phyloP scores from a whole-genome alignment of 2,329 filamentous ascomycete genomes.

The Aureobasidium melanogenum region DNA sequence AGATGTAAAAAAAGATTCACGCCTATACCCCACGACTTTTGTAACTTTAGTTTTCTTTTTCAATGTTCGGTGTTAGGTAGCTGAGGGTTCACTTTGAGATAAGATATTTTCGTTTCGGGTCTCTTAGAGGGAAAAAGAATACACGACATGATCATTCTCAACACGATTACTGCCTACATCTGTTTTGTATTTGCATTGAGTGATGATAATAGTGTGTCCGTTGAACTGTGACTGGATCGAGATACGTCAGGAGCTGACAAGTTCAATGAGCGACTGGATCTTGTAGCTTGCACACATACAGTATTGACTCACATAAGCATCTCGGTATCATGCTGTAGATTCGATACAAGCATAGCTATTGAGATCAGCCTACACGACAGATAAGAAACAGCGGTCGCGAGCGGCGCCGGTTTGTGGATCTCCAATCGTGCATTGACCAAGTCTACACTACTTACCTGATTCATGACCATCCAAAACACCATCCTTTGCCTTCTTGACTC shows the following conservation, averaged over 20 bases:
- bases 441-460: not conserved
- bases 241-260: too few species aligned
- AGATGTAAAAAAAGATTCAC: conserved; percentile 21
- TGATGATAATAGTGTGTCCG: not conserved
- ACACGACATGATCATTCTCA: not conserved
- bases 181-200: not conserved
- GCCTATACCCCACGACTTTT: conserved; percentile 6
- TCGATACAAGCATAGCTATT: too few species aligned
- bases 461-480: not conserved
- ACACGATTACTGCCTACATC: not conserved
- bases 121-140: not conserved
- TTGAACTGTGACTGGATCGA: not conserved
- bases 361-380: not conserved
- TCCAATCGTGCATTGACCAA: not conserved
- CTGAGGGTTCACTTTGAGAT: not conserved
- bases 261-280: too few species aligned
- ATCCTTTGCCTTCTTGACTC: not conserved
- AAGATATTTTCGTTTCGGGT: not conserved
- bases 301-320: too few species aligned
- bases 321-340: too few species aligned
- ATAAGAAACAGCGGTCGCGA: not conserved
- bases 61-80: not conserved
- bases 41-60: conserved; percentile 2
- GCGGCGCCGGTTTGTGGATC: not conserved
- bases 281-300: too few species aligned